Evolutionary conservation across 176 grass and related monocot species (phyloP).

Genomic region (Typha latifolia): DNA sequence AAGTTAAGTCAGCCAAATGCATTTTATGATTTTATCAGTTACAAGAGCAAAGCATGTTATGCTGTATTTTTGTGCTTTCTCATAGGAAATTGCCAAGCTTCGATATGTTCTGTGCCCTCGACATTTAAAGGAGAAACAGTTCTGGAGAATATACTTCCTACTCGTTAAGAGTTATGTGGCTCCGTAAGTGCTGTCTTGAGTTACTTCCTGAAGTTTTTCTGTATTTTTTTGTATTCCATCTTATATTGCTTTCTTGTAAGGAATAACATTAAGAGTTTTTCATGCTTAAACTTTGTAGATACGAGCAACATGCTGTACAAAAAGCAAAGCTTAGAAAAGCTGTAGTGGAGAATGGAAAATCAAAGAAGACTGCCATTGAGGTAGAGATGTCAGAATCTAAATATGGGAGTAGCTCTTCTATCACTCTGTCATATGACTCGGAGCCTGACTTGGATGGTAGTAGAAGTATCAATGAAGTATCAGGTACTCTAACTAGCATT

Average conservation of each 20-base stretch:
- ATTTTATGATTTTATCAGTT: neutral
- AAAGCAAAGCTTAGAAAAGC: conserved; percentile 56
- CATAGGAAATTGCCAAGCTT: conserved; percentile 77
- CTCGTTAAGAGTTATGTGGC: conserved; percentile 60
- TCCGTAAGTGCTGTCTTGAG: conserved; percentile 39
- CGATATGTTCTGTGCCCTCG: conserved; percentile 75
- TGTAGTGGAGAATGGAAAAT: conserved; percentile 37
- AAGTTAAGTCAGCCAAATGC: neutral
- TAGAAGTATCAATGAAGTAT: neutral
- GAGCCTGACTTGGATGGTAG: conserved; percentile 10
- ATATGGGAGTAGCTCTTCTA: conserved; percentile 22
- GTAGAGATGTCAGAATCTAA: conserved; percentile 90
- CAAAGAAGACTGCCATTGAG: conserved; percentile 46
- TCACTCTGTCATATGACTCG: conserved; percentile 18
- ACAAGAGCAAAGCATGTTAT: neutral
- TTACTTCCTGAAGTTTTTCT: neutral
- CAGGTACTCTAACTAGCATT: neutral
- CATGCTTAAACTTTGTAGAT: conserved; percentile 38
- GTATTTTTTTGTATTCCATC: neutral
- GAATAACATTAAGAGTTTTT: conserved; percentile 16
- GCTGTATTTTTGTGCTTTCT: neutral
- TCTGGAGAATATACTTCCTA: conserved; percentile 84
- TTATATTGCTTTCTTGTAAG: neutral
- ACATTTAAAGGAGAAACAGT: conserved; percentile 81
- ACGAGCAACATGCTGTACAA: conserved; percentile 62